Conservation (phyloP, 2,329 filamentous ascomycete species). For the Sordariomycetes sp. region DNA sequence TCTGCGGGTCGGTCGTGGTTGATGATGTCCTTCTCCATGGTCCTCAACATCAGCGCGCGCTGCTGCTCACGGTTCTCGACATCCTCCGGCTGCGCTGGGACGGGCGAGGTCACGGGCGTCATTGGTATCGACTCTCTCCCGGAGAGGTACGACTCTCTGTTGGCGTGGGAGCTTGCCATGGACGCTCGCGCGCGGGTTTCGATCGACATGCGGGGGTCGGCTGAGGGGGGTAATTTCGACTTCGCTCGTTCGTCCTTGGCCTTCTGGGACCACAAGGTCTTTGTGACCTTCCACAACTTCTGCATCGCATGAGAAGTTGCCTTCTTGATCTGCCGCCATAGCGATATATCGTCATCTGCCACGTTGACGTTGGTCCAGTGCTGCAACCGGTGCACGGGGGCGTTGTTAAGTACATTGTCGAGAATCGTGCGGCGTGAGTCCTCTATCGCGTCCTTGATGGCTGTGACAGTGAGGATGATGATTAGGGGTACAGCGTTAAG, state of each 20-base stretch:
- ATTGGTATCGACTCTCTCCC: slow-evolving; percentile 66
- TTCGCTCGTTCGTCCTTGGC: slow-evolving; percentile 32
- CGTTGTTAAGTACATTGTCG: slow-evolving; percentile 92
- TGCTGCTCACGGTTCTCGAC: slow-evolving; percentile 13
- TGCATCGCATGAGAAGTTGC: slow-evolving; percentile 52
- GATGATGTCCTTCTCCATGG: slow-evolving; percentile 47
- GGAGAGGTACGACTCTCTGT: slow-evolving; percentile 38
- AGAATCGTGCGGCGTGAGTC: slow-evolving; percentile 86
- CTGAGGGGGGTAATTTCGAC: slow-evolving; percentile 24
- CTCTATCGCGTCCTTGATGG: slow-evolving; percentile 89
- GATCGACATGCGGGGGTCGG: slow-evolving; percentile 49
- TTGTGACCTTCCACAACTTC: slow-evolving; percentile 34
- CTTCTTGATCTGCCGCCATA: slow-evolving; percentile 88
- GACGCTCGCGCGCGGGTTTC: slow-evolving; percentile 24
- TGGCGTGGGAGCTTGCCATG: slow-evolving; percentile 32
- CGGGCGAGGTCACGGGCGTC: slow-evolving; percentile 83
- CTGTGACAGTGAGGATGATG: slow-evolving; percentile 77
- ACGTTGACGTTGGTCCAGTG: slow-evolving; percentile 93
- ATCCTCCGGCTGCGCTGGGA: slow-evolving; percentile 31
- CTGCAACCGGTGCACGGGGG: slow-evolving; percentile 77
- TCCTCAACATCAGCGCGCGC: slow-evolving; percentile 23
- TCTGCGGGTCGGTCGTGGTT: slow-evolving; percentile 53
- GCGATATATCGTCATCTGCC: slow-evolving; percentile 68
- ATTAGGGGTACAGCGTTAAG: slow-evolving; percentile 86
- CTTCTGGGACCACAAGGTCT: slow-evolving; percentile 36